Percentiles rank a stretch among this genome's conserved stretches.
Conservation (phyloP, 2,329 filamentous ascomycete genomes). For the Fusarium tjaetaba region DNA sequence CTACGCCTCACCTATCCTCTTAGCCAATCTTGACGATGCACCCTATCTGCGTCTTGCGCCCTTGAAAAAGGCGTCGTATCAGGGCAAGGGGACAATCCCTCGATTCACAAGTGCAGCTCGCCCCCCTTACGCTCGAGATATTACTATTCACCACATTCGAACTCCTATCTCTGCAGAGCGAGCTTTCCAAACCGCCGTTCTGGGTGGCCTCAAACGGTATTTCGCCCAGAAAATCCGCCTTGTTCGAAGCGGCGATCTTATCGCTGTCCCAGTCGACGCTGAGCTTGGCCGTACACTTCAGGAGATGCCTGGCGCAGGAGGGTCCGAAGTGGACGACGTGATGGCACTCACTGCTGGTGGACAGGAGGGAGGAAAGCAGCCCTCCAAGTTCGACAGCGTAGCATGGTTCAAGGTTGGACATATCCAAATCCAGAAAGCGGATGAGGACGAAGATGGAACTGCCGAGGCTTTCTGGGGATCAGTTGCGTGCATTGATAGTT, state of each 20-base stretch:
- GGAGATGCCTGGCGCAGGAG: slow-evolving; percentile 69
- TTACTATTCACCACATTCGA: slow-evolving; percentile 87
- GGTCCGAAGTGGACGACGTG: slow-evolving; percentile 77
- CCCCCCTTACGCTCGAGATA: slow-evolving; percentile 74
- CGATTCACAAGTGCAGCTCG: slow-evolving; percentile 65
- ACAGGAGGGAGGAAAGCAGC: slow-evolving; percentile 39
- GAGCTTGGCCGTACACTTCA: slow-evolving; percentile 84
- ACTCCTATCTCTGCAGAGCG: slow-evolving; percentile 90
- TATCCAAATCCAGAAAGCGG: slow-evolving; percentile 67
- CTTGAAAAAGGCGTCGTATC: slow-evolving; percentile 63
- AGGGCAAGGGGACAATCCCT: slow-evolving; percentile 62
- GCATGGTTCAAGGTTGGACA: slow-evolving; percentile 95
- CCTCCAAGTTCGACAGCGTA: slow-evolving; percentile 65
- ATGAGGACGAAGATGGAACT: slow-evolving; percentile 66
- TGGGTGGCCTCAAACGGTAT: slow-evolving; percentile 86
- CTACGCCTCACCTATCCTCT: slow-evolving; percentile 85
- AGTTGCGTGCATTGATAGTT: slow-evolving; percentile 85
- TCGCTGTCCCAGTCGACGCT: slow-evolving; percentile 90
- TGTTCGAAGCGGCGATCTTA: slow-evolving; percentile 85
- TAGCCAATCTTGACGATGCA: slow-evolving; percentile 85
- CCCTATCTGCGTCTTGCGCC: slow-evolving; percentile 82
- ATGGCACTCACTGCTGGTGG: slow-evolving; percentile 61
- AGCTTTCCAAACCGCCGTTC: slow-evolving; percentile 83
- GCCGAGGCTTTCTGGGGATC: slow-evolving; percentile 83
- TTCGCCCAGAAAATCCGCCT: slow-evolving; percentile 86